Evolutionary conservation across 192 early-diverging fungal genomes (phyloP), one percentile per base, ranked within the genome.

Genomic region (Entophlyctis helioformis): DNA sequence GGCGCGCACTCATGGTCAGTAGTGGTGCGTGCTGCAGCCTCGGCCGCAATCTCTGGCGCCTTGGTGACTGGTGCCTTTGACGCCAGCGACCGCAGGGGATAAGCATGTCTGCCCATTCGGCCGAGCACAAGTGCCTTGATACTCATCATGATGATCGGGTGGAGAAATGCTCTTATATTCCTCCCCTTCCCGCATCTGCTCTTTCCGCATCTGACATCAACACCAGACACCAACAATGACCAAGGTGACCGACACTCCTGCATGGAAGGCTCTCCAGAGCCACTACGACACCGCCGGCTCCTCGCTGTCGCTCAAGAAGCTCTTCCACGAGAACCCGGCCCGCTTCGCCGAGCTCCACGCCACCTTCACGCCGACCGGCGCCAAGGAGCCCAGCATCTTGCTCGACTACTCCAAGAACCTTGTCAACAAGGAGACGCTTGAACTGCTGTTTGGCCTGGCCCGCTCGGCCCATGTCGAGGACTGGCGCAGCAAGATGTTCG

Each of bases 331-430:
- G 40, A 84, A 96, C 57, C 55, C 75, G 24, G 29, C 56, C 34
- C 89, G 95, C 25, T 96, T 96, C 62, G 56, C 71, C 42, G 62
- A 77, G 57, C 87, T 86, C 60, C 83, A 80, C 42, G 73, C 77
- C 39, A 63, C 67, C 36, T 91, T 96, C 60, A 36, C 49, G 36
- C 63, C 70, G 5, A 50, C 67, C 22, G 65, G 67, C 39, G 60
- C 59, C 43, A 65, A 56, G 44, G 69, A 78, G 47, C 64, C 83
- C 2, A 57, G 72, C 39, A 79, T 98, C 36, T 67, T 96, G 38
- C 64, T 96, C 43, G 95, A 98, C 65, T 94, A 83, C 57, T 96
- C 93, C 54, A 98, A 98, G 78, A 95, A 98, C 74, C 71, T 83
- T 48, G 66, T 96, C 42, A 84, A 71, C 24, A 66, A 88, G 34